Evolutionary conservation across 2,329 filamentous ascomycete genomes (phyloP).

Genomic region (Fusarium sp.): DNA sequence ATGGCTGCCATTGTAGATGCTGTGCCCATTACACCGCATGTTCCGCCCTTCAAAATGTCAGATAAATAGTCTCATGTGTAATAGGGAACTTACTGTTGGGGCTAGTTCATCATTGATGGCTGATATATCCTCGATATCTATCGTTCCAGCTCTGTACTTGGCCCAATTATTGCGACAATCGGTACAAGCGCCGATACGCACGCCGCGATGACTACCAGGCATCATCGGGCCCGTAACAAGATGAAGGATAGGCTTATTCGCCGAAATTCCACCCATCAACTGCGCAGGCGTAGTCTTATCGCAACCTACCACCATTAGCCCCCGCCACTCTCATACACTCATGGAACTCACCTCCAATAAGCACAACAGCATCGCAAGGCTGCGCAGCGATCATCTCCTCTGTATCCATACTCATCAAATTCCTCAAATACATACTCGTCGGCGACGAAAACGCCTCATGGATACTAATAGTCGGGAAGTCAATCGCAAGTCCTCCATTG

Average conservation of each 20-base stretch:
- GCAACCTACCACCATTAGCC: constrained; percentile 62
- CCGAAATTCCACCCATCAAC: constrained; percentile 80
- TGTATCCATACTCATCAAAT: constrained; percentile 83
- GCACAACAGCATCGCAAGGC: constrained; percentile 74
- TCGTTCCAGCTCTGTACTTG: constrained; percentile 70
- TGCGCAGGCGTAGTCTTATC: constrained; percentile 82
- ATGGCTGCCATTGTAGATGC: constrained; percentile 91
- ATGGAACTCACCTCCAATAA: constrained; percentile 69
- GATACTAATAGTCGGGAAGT: constrained; percentile 80
- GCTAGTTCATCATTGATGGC: constrained; percentile 79
- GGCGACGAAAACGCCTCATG: constrained; percentile 77
- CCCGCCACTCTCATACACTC: no score
- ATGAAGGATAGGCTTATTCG: constrained; percentile 77
- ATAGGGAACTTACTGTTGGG: constrained; percentile 65
- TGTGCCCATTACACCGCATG: constrained; percentile 92
- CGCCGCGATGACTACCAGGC: constrained; percentile 74
- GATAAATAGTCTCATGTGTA: background rate
- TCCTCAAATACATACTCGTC: constrained; percentile 80
- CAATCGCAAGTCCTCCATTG: constrained; percentile 74
- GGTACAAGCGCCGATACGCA: constrained; percentile 77
- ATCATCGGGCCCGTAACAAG: constrained; percentile 81
- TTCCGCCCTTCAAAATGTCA: constrained; percentile 66
- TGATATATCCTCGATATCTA: constrained; percentile 79
- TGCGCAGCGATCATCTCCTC: constrained; percentile 82
- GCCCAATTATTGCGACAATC: constrained; percentile 83